phyloP scores from a whole-genome alignment of 225 moss, liverwort and hornwort species.

The Physcomitrium patens region DNA sequence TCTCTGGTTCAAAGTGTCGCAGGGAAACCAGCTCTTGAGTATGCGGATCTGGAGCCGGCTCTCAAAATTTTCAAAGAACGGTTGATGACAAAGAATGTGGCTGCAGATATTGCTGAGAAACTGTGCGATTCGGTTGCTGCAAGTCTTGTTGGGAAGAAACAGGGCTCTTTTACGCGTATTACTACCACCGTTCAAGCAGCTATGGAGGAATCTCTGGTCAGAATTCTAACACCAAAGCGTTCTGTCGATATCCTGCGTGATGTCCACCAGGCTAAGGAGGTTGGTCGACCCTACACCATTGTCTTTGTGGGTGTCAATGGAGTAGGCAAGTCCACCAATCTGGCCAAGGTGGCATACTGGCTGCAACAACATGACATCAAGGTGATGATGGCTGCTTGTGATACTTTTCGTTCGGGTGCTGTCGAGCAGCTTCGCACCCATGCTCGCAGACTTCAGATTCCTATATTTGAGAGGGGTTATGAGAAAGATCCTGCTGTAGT shows the following conservation, averaged over 20 bases:
- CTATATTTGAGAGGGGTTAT: conserved; percentile 97
- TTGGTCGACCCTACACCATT: conserved; percentile 85
- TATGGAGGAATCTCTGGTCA: conserved; percentile 93
- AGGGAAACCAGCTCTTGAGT: conserved; percentile 87
- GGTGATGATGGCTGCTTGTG: conserved; percentile 99
- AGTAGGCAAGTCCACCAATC: conserved; percentile 98
- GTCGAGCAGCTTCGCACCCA: conserved; percentile 99
- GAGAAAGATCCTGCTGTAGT: conserved; percentile 99
- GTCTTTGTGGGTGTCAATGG: conserved; percentile 99
- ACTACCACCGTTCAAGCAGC: conserved; percentile 93
- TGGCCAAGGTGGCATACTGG: conserved; percentile 99
- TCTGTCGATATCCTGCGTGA: conserved; percentile 96
- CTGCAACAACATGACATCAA: conserved; percentile 89
- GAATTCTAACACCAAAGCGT: conserved; percentile 91
- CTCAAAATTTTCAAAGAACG: conserved; percentile 93
- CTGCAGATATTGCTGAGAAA: conserved; percentile 97
- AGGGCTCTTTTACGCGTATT: conserved; percentile 90
- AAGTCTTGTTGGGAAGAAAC: conserved; percentile 95
- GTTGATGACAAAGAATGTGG: conserved; percentile 96
- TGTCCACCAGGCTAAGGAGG: conserved; percentile 90
- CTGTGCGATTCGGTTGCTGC: conserved; percentile 96
- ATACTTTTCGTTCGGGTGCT: conserved; percentile 98
- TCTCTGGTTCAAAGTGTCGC: conserved; percentile 87
- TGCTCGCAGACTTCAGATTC: conserved; percentile 92
- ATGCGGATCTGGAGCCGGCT: conserved; percentile 82